Evolutionary conservation across 1,284 basidiomycete genomes (phyloP).

Genomic region (Fomitopsis betulina): DNA sequence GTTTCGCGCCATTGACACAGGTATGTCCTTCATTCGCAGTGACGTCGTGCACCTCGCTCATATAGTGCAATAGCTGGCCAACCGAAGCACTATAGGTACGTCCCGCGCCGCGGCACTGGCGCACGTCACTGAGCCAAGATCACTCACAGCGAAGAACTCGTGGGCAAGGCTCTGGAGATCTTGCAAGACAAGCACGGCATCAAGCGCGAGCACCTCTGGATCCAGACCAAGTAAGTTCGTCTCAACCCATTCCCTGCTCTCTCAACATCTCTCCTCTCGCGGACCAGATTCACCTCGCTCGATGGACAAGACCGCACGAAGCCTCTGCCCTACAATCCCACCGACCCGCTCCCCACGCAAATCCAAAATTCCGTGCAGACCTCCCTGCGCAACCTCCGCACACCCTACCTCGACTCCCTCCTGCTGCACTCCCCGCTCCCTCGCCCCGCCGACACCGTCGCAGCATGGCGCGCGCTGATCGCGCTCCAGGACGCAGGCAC

Average conservation of each 20-base stretch:
- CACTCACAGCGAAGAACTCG: constrained; percentile 65
- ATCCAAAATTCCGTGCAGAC: constrained; percentile 57
- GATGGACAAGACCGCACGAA: constrained; percentile 64
- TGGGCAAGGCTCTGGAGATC: constrained; percentile 63
- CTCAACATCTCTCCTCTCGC: neutral
- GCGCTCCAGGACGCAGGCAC: constrained; percentile 57
- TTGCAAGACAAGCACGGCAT: constrained; percentile 31
- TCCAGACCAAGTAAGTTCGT: constrained; percentile 66
- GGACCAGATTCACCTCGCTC: constrained; percentile 62
- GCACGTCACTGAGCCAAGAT: neutral
- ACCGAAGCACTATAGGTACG: constrained; percentile 69
- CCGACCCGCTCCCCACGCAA: constrained; percentile 51
- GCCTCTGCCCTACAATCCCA: constrained; percentile 69
- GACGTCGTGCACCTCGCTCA: constrained; percentile 1
- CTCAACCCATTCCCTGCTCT: neutral
- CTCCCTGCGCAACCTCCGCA: constrained; percentile 64
- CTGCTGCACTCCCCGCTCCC: constrained; percentile 73
- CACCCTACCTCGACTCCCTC: constrained; percentile 69
- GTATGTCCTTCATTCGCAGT: constrained; percentile 30
- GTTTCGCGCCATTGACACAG: constrained; percentile 77
- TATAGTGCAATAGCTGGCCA: constrained; percentile 57
- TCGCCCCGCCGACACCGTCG: constrained; percentile 52
- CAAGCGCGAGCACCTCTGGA: constrained; percentile 27
- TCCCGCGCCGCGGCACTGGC: neutral
- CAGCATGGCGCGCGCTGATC: constrained; percentile 63